Evolutionary conservation across 106 monocot genomes (phyloP).

Genomic region (Agapanthus africanus): DNA sequence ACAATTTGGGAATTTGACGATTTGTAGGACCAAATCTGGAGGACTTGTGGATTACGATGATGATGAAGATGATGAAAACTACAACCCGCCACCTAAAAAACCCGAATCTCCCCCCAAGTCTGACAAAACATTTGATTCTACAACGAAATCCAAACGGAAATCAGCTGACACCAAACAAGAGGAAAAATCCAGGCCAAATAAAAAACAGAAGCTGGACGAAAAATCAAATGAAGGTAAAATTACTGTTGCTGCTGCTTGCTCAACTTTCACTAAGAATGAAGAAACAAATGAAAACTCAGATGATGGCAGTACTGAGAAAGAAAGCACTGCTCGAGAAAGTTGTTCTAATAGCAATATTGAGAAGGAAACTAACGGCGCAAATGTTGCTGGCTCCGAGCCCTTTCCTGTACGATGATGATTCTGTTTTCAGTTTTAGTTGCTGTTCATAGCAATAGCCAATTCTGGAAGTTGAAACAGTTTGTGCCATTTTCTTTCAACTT

Average conservation of each 20-base stretch:
- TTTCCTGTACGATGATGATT: slow-evolving; percentile 28
- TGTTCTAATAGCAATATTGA: slow-evolving; percentile 1
- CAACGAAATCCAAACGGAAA: slow-evolving; percentile 31
- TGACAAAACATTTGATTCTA: slow-evolving; percentile 5
- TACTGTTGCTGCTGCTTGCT: slow-evolving; percentile 9
- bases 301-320: slow-evolving; percentile 9
- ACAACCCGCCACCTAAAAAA: slow-evolving; percentile 46
- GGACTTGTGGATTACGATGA: slow-evolving; percentile 72
- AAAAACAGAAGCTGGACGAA: slow-evolving; percentile 39
- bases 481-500: neutral
- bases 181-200: slow-evolving; percentile 13
- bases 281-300: slow-evolving; percentile 7
- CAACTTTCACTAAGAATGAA: neutral
- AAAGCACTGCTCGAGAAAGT: slow-evolving; percentile 13
- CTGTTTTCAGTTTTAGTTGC: neutral
- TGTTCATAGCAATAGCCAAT: neutral
- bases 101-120: slow-evolving; percentile 13
- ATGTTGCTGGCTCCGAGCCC: slow-evolving; percentile 23
- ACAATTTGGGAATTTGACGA: slow-evolving; percentile 16
- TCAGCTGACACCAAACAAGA: slow-evolving; percentile 14
- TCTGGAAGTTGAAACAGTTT: neutral
- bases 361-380: slow-evolving; percentile 4
- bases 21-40: slow-evolving; percentile 26
- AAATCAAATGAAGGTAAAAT: slow-evolving; percentile 22
- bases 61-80: slow-evolving; percentile 63